Evolutionary conservation across 2,329 filamentous ascomycete species (phyloP), one percentile per base, ranked within the genome.

Genomic region (Nemania bipapillata): DNA sequence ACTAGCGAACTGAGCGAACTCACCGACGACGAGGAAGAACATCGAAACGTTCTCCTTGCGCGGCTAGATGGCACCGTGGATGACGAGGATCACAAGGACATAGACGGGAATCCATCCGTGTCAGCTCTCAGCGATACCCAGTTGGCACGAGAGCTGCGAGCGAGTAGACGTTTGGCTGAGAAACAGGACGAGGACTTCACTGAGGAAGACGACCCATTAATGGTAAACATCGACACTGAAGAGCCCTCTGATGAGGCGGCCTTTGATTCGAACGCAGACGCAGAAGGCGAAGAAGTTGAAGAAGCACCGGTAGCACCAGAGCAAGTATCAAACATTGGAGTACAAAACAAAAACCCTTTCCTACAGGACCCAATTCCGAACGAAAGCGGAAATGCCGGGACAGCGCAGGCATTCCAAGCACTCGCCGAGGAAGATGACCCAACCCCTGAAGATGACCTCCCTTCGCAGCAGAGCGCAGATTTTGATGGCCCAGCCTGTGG

Each of bases 1-100:
- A 71, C 4, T 24, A 58, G 37, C 55, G 63, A 71, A 6, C 20
- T 68, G n/a, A 45, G 37, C 52, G 45, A 66, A 7, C 8, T 37
- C 26, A 53, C 50, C 2, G 63, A 60, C 20, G 47, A 56, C 24
- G 47, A 59, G 5, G 59, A 59, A 0, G 50, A 53, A 8, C 57
- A 45, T 15, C 40, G n/a, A 12, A 17, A 32, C 20, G 9, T 4
- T 22, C 15, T 9, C n/a, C 50, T 26, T 64, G 45, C 49, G 8
- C 28, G 17, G n/a, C 30, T 28, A 4, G 26, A 54, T 12, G 24
- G 37, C 3, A 22, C 15, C 2, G 26, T 8, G 22, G 40, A 62
- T 17, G 24, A 50, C 11, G 47, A 24, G 8, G 32, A 22, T 22
- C 20, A n/a, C 6, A 54, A 20, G 2, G 15, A 37, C 1, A 11